A percentile compares a stretch with the other conserved stretches of the same genome.
Evolutionary conservation across 768 basidiomycete genomes (phyloP).

Genomic region (Phanerochaete carnosa): DNA sequence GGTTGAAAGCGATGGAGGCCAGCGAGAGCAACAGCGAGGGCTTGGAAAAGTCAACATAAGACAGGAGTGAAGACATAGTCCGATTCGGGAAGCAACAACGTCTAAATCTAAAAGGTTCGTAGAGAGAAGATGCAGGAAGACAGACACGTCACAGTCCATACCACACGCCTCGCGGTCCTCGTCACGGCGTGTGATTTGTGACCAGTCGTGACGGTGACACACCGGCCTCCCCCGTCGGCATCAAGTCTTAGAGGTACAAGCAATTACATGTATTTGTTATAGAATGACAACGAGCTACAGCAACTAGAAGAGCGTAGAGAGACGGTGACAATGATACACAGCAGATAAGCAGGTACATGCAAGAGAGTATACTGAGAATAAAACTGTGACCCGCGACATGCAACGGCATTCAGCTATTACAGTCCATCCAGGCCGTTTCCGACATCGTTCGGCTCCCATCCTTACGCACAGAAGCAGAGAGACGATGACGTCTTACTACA

Average conservation of each 20-base stretch:
- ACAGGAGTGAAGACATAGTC: constrained; percentile 27
- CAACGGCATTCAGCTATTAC: not conserved
- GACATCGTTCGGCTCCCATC: not conserved
- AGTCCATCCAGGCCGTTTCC: not conserved
- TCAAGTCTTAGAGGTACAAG: not conserved
- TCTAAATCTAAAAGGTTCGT: not conserved
- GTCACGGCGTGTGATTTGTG: constrained; percentile 3
- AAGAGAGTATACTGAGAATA: not conserved
- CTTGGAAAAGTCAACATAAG: constrained; percentile 57
- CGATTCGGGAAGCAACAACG: not conserved
- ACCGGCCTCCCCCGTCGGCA: no score
- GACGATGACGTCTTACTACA: constrained; percentile 35
- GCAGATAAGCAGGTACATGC: constrained; percentile 5
- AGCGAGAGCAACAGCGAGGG: constrained; percentile 63
- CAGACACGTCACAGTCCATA: constrained; percentile 2
- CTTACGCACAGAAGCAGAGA: not conserved
- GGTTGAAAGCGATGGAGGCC: constrained; percentile 83
- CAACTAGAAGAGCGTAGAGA: not conserved
- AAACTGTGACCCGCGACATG: not conserved
- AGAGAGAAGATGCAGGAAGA: not conserved
- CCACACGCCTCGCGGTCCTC: not conserved
- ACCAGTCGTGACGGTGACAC: constrained; percentile 1
- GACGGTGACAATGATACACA: not conserved
- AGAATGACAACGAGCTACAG: not conserved
- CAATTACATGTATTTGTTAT: not conserved